Base-by-base conservation (phyloP, 164 flowering plant species). In the Houttuynia cordata region DNA sequence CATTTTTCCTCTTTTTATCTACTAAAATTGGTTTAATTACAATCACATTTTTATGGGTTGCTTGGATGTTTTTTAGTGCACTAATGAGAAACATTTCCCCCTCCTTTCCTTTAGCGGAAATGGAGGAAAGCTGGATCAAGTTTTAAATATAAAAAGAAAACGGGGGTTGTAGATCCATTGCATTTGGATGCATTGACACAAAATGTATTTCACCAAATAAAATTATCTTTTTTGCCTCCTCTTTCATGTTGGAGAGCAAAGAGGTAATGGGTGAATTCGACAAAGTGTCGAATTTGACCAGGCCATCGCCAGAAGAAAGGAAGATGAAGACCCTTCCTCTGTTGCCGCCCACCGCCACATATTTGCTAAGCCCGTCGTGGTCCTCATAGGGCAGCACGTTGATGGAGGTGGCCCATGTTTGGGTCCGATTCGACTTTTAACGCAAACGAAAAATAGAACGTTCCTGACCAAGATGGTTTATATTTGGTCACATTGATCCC, bases 391-490 rank as follows among this genome's bases (percentile, higher is more conserved):
- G 96, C 80, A 94, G 75, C 1, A 88, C 78, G 62, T 79, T 79
- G 17, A 82, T 65, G 59, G 86, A 79, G 3, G 91, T 94, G 0
- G 89, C 83, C 42, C n/a, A n/a, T n/a, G n/a, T n/a, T n/a, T n/a
- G n/a, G n/a, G n/a, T 75, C 83, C 1, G 82, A 78, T 53, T 83
- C 88, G 62, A 91, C 74, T 59, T 84, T 88, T 76, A 88, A 91
- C 4, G 97, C 97, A 0, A 96, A 88, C 30, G 81, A 70, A 66
- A 91, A 91, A 51, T 84, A 87, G 71, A 94, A 94, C 75, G 78
- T 80, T 75, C 91, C 99, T 3, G 87, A 80, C 99, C 97, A 91
- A 47, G 89, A 75, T 0, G 92, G 84, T 72, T 80, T 87, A 71
- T 83, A 88, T 68, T 87, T 88, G 0, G 85, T 81, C 4, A 88